Percentiles rank a stretch among this genome's conserved stretches.
Evolutionary conservation across 345 rosid genomes (phyloP).

Genomic region (Gossypium mustelinum): DNA sequence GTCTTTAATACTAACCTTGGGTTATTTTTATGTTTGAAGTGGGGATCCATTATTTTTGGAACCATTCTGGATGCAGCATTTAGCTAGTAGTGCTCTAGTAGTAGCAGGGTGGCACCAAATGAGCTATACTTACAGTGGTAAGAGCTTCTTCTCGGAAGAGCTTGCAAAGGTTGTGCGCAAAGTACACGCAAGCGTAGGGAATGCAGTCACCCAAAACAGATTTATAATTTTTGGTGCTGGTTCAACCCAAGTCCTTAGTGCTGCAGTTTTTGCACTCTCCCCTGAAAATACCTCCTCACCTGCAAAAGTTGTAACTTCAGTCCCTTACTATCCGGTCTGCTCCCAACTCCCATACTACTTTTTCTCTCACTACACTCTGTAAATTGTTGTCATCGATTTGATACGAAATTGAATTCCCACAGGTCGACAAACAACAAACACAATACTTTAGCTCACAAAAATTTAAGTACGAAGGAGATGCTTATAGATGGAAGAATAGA

Average conservation of each 20-base stretch:
- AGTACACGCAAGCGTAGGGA: constrained; percentile 34
- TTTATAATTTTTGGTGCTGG: constrained; percentile 48
- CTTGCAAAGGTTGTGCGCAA: constrained; percentile 43
- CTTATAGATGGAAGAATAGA: constrained; percentile 28
- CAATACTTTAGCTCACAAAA: constrained; percentile 35
- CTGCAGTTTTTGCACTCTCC: constrained; percentile 54
- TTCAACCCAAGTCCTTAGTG: constrained; percentile 55
- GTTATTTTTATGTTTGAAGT: constrained; percentile 19
- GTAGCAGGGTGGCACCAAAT: constrained; percentile 58
- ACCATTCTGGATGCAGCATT: constrained; percentile 46
- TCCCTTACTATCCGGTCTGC: constrained; percentile 55
- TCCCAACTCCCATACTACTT: not conserved
- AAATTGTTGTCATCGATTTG: not conserved
- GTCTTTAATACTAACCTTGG: too few relatives aligned
- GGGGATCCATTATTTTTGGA: constrained; percentile 60
- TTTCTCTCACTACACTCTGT: not conserved
- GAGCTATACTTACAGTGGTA: constrained; percentile 33
- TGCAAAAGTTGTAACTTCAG: constrained; percentile 40
- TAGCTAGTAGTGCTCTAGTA: constrained; percentile 37
- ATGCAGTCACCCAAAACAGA: not conserved
- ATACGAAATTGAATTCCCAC: not conserved
- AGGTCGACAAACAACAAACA: constrained; percentile 45
- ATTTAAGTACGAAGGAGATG: constrained; percentile 49
- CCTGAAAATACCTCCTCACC: constrained; percentile 33
- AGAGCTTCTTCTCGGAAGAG: constrained; percentile 18